Conservation (phyloP, 129 eudicot genomes). For the Artemisia annua region DNA sequence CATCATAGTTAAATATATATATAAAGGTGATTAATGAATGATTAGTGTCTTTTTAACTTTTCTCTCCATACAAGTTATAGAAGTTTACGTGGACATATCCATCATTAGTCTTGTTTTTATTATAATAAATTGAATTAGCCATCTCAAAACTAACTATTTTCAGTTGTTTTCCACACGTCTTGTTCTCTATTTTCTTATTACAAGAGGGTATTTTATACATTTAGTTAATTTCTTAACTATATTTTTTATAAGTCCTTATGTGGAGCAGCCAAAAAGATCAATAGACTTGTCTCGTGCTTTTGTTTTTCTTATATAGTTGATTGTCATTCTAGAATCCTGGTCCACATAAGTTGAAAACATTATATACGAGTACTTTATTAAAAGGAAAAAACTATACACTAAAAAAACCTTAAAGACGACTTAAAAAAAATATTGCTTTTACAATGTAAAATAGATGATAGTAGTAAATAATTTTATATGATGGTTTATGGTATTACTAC, state of each 20-base stretch:
- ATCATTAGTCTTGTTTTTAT: background rate
- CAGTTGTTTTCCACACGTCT: constrained; percentile 15
- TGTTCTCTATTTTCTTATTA: background rate
- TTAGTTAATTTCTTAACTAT: background rate
- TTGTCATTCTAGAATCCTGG: background rate
- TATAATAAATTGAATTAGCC: background rate
- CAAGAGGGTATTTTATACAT: background rate
- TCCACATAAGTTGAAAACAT: background rate
- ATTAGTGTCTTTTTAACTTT: constrained; percentile 26
- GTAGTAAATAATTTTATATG: too few species aligned
- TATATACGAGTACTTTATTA: background rate
- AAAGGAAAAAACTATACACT: background rate
- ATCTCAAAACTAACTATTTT: background rate
- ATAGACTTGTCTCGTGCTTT: too few species aligned
- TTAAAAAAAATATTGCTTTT: too few species aligned
- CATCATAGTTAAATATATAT: constrained; percentile 1
- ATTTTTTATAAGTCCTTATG: too few species aligned
- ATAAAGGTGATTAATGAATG: constrained; percentile 6
- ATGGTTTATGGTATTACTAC: too few species aligned
- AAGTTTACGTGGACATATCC: constrained; percentile 18
- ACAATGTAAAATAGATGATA: too few species aligned
- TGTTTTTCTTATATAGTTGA: too few species aligned
- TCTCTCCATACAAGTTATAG: background rate
- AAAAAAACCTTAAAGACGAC: too few species aligned
- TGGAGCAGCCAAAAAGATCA: too few species aligned